phyloP scores from a whole-genome alignment of 176 grass and related monocot genomes.

The Lolium rigidum region DNA sequence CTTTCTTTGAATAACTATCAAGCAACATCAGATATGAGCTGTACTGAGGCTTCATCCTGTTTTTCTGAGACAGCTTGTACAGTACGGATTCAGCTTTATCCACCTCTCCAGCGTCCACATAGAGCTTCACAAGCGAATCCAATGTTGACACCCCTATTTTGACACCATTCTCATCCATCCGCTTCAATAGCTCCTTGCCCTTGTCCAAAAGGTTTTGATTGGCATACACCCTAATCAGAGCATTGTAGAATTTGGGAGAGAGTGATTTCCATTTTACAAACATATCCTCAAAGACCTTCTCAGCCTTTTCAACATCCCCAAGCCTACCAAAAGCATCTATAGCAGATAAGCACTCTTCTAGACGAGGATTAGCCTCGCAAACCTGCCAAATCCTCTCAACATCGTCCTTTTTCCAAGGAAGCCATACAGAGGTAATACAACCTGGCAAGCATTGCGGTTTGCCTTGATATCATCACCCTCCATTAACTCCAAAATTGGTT shows the following conservation, averaged over 20 bases:
- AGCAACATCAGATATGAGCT: conserved; percentile 57
- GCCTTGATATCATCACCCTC: conserved; percentile 66
- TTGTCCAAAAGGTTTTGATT: conserved; percentile 61
- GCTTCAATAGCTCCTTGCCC: conserved; percentile 63
- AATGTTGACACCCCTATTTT: conserved; percentile 43
- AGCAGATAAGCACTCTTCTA: conserved; percentile 45
- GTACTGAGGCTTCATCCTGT: conserved; percentile 58
- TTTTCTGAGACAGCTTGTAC: conserved; percentile 45
- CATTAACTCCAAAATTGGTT: conserved; percentile 53
- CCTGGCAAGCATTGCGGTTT: conserved; percentile 58
- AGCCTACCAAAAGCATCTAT: conserved; percentile 74
- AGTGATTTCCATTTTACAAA: conserved; percentile 25
- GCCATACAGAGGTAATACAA: conserved; percentile 63
- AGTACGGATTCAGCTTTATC: conserved; percentile 67
- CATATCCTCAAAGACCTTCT: conserved; percentile 64
- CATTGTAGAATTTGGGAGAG: conserved; percentile 46
- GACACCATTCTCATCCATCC: conserved; percentile 51
- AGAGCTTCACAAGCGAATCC: conserved; percentile 68
- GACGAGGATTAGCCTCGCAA: conserved; percentile 50
- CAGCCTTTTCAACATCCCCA: conserved; percentile 57
- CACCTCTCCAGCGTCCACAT: conserved; percentile 58
- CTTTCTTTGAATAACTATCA: conserved; percentile 63
- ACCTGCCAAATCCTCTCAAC: conserved; percentile 71
- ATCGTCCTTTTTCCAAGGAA: conserved; percentile 60
- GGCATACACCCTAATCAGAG: conserved; percentile 67